phyloP scores from a whole-genome alignment of 768 basidiomycete genomes.

The Leccinum arenicola region DNA sequence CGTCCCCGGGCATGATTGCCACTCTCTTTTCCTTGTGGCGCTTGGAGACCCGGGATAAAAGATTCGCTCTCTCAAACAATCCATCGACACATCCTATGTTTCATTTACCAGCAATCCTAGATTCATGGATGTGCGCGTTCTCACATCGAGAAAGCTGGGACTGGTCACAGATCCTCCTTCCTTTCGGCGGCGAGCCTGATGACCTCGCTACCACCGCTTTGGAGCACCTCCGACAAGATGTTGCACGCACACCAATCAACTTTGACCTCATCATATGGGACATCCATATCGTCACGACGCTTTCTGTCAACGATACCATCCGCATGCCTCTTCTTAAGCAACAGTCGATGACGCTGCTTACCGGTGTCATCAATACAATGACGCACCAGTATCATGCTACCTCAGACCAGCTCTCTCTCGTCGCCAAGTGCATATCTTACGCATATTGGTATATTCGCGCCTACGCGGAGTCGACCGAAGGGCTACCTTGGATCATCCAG shows the following conservation, averaged over 20 bases:
- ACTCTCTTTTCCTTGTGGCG: constrained; percentile 29
- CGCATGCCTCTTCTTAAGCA: constrained; percentile 23
- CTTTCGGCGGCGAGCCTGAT: constrained; percentile 19
- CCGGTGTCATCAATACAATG: constrained; percentile 17
- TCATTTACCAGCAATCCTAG: constrained; percentile 18
- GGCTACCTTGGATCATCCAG: constrained; percentile 26
- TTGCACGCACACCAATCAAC: constrained; percentile 19
- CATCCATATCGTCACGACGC: constrained; percentile 25
- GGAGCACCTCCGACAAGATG: constrained; percentile 25
- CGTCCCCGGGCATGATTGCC: constrained; percentile 17
- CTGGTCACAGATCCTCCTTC: constrained; percentile 26
- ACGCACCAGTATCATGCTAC: constrained; percentile 5
- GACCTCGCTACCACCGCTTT: constrained; percentile 23
- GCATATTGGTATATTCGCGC: constrained; percentile 31
- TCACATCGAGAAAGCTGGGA: constrained; percentile 23
- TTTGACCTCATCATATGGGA: constrained; percentile 31
- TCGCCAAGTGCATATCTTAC: constrained; percentile 28
- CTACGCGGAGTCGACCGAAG: constrained; percentile 26
- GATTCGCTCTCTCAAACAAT: constrained; percentile 15
- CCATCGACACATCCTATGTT: constrained; percentile 2
- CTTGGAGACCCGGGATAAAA: constrained; percentile 19
- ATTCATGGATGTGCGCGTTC: constrained; percentile 29
- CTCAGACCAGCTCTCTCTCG: constrained; percentile 2
- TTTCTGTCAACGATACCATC: constrained; percentile 26
- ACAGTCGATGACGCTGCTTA: constrained; percentile 17